Evolutionary conservation across 2,329 filamentous ascomycete genomes (phyloP), one percentile per base, ranked within the genome.

Genomic region (Cladophialophora psammophila): DNA sequence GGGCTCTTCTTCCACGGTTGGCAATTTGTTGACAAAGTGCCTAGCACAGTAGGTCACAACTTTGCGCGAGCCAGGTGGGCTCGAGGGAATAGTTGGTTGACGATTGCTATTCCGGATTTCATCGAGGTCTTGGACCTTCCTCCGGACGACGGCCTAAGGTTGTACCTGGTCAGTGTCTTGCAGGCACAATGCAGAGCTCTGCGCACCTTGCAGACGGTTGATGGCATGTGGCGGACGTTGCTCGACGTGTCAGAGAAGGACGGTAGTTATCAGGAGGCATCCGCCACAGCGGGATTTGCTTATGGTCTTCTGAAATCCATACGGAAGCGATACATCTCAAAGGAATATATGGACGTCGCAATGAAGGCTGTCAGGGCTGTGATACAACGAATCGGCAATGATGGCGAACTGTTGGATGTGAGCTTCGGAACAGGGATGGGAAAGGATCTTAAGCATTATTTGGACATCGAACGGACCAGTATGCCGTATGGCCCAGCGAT

Each of bases 401-500:
- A 88, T 66, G 91, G 91, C 1, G 91, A 94, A 79, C 78, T 94
- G 74, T 80, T 85, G 56, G 88, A 93, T 74, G 90, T 89, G 0
- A 92, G 90, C 71, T 94, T 94, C 74, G 91, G 91, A 0, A 94
- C 91, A 0, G 89, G 83, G 0, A 93, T 94, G 90, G 91, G 91
- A 0, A 83, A 87, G 70, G 85, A 85, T 65, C 77, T 93, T 75
- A 86, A 93, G 78, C 90, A 92, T 76, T 94, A 94, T 75, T 90
- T 90, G 77, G 86, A 91, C 69, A 93, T 94, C 65, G 85, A 88
- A 1, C 79, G 89, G 68, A 94, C 91, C 2, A 90, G 89, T 72
- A 94, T 94, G 91, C 91, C 91, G 6, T 94, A 94, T 73, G 91
- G 91, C 0, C 91, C 94, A 77, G 90, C 91, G 0, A 93, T 94